Evolutionary conservation across 495 filamentous ascomycete genomes (phyloP).

Genomic region (Xylaria palmicola): DNA sequence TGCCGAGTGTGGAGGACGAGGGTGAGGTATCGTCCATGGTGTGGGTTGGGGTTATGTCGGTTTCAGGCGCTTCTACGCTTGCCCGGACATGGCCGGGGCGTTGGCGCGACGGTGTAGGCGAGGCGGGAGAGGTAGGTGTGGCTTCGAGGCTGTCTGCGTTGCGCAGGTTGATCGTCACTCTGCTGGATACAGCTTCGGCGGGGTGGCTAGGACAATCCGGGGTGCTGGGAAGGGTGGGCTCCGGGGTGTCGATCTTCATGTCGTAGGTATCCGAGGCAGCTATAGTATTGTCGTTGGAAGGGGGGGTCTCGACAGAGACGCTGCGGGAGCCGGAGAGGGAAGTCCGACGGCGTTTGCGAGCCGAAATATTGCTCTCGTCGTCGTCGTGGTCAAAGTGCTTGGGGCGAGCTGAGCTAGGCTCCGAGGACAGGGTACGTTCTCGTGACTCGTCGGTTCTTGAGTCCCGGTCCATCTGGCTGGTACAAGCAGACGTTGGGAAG

Average conservation of each 20-base stretch:
- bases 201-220: slow-evolving; percentile 34
- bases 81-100: slow-evolving; percentile 31
- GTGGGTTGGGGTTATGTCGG: slow-evolving; percentile 32
- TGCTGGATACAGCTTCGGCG: slow-evolving; percentile 42
- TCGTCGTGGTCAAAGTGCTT: slow-evolving; percentile 58
- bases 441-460: slow-evolving; percentile 48
- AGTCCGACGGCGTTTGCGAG: slow-evolving; percentile 53
- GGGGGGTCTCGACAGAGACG: slow-evolving; percentile 35
- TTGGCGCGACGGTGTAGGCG: slow-evolving; percentile 36
- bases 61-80: slow-evolving; percentile 44
- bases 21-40: slow-evolving; percentile 32
- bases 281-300: slow-evolving; percentile 18
- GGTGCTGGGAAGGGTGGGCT: slow-evolving; percentile 38
- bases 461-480: slow-evolving; percentile 55
- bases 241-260: slow-evolving; percentile 40
- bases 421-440: slow-evolving; percentile 59
- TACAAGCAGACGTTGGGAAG: slow-evolving; percentile 15
- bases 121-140: slow-evolving; percentile 46
- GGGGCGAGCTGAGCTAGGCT: slow-evolving; percentile 57
- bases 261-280: slow-evolving; percentile 23
- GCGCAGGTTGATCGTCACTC: slow-evolving; percentile 55
- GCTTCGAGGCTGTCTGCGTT: slow-evolving; percentile 40
- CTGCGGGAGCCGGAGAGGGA: slow-evolving; percentile 43
- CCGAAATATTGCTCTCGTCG: slow-evolving; percentile 37
- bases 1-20: slow-evolving; percentile 37